Evolutionary conservation across 176 grass and related monocot species (phyloP).

Genomic region (Juncus effusus): DNA sequence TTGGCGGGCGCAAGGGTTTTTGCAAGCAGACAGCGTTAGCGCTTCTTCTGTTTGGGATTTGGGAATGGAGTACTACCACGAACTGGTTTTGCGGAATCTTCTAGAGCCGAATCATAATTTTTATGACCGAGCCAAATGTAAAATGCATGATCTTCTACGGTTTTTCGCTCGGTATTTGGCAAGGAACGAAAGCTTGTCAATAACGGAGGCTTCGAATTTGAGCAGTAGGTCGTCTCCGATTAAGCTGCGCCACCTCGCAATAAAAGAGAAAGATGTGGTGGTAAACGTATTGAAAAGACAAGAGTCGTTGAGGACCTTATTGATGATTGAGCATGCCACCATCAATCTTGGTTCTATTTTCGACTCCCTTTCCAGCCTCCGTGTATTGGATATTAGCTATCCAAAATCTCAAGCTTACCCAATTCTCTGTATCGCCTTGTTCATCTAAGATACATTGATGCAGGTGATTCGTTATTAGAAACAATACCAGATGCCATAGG

Average conservation of each 20-base stretch:
- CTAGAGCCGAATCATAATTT: slow-evolving; percentile 17
- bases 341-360: slow-evolving; percentile 22
- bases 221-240: slow-evolving; percentile 6
- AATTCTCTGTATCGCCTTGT: slow-evolving; percentile 32
- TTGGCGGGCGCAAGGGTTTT: slow-evolving; percentile 41
- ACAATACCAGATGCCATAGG: slow-evolving; percentile 32
- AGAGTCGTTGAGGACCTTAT: slow-evolving; percentile 34
- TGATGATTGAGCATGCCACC: slow-evolving; percentile 28
- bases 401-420: slow-evolving; percentile 28
- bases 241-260: slow-evolving; percentile 30
- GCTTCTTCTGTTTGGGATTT: slow-evolving; percentile 14
- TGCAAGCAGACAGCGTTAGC: slow-evolving; percentile 29
- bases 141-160: slow-evolving; percentile 49
- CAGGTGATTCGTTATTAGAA: slow-evolving; percentile 29
- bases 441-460: slow-evolving; percentile 40
- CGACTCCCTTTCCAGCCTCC: slow-evolving; percentile 24
- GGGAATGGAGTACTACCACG: slow-evolving; percentile 37
- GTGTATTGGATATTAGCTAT: slow-evolving; percentile 31
- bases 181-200: slow-evolving; percentile 27
- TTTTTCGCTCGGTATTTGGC: slow-evolving; percentile 37
- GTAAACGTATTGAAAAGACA: slow-evolving; percentile 14
- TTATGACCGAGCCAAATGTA: slow-evolving; percentile 26
- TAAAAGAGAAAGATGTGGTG: slow-evolving; percentile 22
- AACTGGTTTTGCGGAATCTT: slow-evolving; percentile 39
- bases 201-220: slow-evolving; percentile 21